Percentiles rank a stretch among this genome's conserved stretches.
Evolutionary conservation across 2,329 filamentous ascomycete genomes (phyloP).

Genomic region (Cordyceps cateniannulata): DNA sequence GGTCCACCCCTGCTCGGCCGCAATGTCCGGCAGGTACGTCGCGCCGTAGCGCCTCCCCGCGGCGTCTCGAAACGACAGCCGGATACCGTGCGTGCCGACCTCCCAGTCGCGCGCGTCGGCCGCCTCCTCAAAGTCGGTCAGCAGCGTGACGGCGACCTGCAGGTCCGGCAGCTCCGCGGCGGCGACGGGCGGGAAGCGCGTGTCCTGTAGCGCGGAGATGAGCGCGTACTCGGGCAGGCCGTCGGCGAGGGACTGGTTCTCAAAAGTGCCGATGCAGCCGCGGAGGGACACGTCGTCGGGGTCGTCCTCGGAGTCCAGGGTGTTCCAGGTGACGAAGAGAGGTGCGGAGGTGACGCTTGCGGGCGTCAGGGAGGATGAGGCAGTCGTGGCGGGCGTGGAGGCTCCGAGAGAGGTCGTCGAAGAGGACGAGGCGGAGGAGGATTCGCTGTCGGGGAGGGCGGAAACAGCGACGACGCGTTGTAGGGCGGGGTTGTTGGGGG

Average conservation of each 20-base stretch:
- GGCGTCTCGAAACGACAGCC: conserved; percentile 74
- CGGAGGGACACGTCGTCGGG: conserved; percentile 55
- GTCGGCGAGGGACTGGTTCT: conserved; percentile 62
- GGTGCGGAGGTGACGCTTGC: conserved; percentile 50
- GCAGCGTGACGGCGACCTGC: conserved; percentile 68
- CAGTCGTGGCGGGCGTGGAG: conserved; percentile 37
- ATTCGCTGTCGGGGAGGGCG: conserved; percentile 16
- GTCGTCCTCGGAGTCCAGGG: conserved; percentile 40
- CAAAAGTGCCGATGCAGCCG: conserved; percentile 95
- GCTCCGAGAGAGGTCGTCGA: conserved; percentile 29
- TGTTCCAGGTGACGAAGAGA: conserved; percentile 95
- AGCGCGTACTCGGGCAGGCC: conserved; percentile 77
- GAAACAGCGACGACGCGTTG: conserved; percentile 34
- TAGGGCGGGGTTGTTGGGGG: conserved; percentile 35
- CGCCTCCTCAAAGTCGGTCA: conserved; percentile 78
- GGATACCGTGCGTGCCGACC: conserved; percentile 77
- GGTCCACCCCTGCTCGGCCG: conserved; percentile 87
- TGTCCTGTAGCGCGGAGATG: conserved; percentile 64
- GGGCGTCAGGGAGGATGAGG: conserved; percentile 22
- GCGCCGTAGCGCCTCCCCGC: conserved; percentile 68
- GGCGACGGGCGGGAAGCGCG: conserved; percentile 52
- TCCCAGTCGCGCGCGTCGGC: conserved; percentile 75
- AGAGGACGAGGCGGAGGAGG: conserved; percentile 30
- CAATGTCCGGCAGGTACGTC: conserved; percentile 90
- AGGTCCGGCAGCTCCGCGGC: conserved; percentile 49